Percentiles rank a stretch among this genome's conserved stretches.
Evolutionary conservation across 179 eudicot genomes (phyloP).

Genomic region (Spinacia oleracea): DNA sequence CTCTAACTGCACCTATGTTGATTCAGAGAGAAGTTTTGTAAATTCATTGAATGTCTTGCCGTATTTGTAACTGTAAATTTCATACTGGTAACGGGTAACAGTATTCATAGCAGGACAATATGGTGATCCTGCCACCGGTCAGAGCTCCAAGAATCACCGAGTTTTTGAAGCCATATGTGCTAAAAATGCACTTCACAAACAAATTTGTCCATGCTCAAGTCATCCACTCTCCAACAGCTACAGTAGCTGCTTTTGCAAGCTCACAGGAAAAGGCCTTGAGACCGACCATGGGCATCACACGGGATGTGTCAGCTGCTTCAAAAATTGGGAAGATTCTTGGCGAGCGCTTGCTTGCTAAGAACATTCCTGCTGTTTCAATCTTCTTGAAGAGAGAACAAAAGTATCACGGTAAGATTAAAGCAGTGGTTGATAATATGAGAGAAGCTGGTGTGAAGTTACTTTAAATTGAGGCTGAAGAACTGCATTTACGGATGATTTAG

Average conservation of each 20-base stretch:
- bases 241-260: constrained; percentile 86
- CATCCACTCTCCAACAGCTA: constrained; percentile 79
- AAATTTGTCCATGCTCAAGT: constrained; percentile 84
- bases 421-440: constrained; percentile 68
- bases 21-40: not conserved
- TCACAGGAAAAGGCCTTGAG: constrained; percentile 79
- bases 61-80: not conserved
- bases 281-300: constrained; percentile 54
- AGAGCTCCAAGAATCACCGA: constrained; percentile 62
- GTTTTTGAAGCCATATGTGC: constrained; percentile 77
- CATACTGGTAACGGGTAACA: not conserved
- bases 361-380: constrained; percentile 73
- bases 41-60: not conserved
- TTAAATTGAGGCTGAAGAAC: constrained; percentile 21
- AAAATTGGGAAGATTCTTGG: constrained; percentile 88
- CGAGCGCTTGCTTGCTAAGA: constrained; percentile 59
- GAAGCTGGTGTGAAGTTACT: constrained; percentile 73
- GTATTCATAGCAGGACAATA: constrained; percentile 33
- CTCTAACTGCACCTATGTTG: not conserved
- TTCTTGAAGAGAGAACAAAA: constrained; percentile 71
- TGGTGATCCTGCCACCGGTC: constrained; percentile 80
- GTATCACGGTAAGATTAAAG: constrained; percentile 93
- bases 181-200: constrained; percentile 87
- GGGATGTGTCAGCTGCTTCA: constrained; percentile 81
- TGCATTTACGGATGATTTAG: not conserved